Base-by-base conservation (phyloP, 257 asterid genomes). In the Parsonsia alboflavescens region DNA sequence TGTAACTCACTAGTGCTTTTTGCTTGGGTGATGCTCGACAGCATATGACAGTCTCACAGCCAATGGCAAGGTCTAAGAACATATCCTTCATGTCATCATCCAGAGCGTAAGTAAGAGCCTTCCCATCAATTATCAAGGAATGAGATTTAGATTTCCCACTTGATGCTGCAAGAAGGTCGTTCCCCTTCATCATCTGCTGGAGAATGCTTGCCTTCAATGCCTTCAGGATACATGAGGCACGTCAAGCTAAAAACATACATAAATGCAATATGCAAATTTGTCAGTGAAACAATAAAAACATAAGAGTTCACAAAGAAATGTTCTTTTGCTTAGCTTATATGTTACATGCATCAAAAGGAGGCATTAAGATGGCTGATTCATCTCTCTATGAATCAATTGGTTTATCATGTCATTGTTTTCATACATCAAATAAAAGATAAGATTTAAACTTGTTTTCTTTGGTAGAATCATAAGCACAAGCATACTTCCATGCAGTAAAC, bases 1-100 rank as follows among this genome's bases (percentile, higher is more conserved):
- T 22, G 1, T 42, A 22, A 86, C 93, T 86, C 77, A 89, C 97
- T 83, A 89, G 78, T 67, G 95, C 93, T 81, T 90, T 89, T 82
- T 90, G 97, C 70, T 83, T 90, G 2, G 97, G 97, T 16, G 97
- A 84, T 16, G 95, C 86, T 16, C 97, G 93, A 16, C 97, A 90
- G 84, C 97, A 90, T 75, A 90, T 90, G 54, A 90, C 93, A 72
- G 97, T 89, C 17, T 92, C 91, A 77, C 97, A 91, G 66, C 76
- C 58, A 75, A 85, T 68, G 28, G 95, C 90, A 58, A 90, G 90
- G 72, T 86, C 87, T 49, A 90, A 89, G 79, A 90, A 87, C 70
- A 64, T 41, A 21, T 77, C 87, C 68, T 87, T 86, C 74, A 85
- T 66, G 22, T 74, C 76, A 62, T 87, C 88, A 2, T 87, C 88